phyloP scores from a whole-genome alignment of 2,329 filamentous ascomycete genomes.

The Diplodia seriata region DNA sequence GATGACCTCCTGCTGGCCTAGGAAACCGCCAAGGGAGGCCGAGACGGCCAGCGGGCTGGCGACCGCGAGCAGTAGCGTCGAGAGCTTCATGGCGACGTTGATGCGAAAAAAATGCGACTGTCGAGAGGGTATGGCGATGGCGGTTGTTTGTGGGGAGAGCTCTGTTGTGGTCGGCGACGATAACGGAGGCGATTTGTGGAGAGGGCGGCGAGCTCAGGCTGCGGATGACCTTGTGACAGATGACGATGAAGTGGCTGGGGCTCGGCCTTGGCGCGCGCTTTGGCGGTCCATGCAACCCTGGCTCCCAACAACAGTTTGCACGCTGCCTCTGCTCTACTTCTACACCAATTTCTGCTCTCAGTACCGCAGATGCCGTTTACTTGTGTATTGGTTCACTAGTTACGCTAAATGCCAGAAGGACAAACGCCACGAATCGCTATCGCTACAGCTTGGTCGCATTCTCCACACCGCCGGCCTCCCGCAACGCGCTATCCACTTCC shows the following conservation, averaged over 20 bases:
- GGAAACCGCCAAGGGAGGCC: conserved; percentile 23
- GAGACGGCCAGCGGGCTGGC: conserved; percentile 28
- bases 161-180: conserved; percentile 18
- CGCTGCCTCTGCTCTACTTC: background rate
- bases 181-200: conserved; percentile 29
- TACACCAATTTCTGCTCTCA: background rate
- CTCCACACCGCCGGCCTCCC: conserved; percentile 6
- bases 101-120: background rate
- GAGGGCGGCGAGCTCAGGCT: conserved; percentile 14
- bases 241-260: conserved; percentile 29
- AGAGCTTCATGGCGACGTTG: conserved; percentile 28
- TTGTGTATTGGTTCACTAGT: background rate
- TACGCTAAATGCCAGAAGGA: background rate
- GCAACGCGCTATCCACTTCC: conserved; percentile 39
- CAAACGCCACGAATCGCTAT: background rate
- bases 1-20: conserved; percentile 37
- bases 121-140: background rate
- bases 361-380: background rate
- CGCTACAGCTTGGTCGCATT: conserved; percentile 21
- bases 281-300: background rate
- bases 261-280: conserved; percentile 10
- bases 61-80: conserved; percentile 27
- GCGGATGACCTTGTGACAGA: conserved; percentile 25
- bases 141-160: conserved; percentile 13
- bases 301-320: background rate